Evolutionary conservation across 2,329 filamentous ascomycete species (phyloP).

Genomic region (Reticulascus tulasneorum): DNA sequence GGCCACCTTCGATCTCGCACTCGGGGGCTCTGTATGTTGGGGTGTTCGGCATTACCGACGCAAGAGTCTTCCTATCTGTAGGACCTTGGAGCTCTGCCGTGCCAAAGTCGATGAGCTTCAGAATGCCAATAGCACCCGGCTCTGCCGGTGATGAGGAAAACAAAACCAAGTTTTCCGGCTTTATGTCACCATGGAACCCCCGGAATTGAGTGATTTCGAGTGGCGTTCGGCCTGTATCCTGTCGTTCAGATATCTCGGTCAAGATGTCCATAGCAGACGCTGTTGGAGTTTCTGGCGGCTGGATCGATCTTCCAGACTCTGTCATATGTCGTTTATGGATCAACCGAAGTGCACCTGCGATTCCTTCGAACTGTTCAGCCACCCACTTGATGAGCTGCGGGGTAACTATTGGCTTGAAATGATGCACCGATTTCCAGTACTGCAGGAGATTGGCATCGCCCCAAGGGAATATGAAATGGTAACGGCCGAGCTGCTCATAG

Average conservation of each 20-base stretch:
- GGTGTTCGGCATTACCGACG: too few relatives aligned
- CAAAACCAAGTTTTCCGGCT: constrained; percentile 7
- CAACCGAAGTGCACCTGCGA: constrained; percentile 2
- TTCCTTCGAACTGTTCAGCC: constrained; percentile 9
- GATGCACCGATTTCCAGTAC: constrained; percentile 3
- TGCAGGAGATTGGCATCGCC: constrained; percentile 6
- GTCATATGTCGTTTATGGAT: too few relatives aligned
- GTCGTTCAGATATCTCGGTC: too few relatives aligned
- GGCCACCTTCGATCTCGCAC: background rate
- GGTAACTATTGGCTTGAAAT: too few relatives aligned
- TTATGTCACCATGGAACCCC: constrained; percentile 6
- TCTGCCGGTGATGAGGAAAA: too few relatives aligned
- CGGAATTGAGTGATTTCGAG: background rate
- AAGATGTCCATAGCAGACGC: too few relatives aligned
- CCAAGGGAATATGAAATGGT: constrained; percentile 15
- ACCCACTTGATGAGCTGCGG: constrained; percentile 6
- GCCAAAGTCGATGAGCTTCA: constrained; percentile 99
- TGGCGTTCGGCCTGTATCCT: too few relatives aligned
- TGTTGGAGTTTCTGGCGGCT: too few relatives aligned
- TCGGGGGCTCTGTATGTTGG: background rate
- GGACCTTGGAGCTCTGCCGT: constrained; percentile 39
- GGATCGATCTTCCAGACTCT: too few relatives aligned
- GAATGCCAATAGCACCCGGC: constrained; percentile 60
- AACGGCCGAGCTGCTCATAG: constrained; percentile 7
- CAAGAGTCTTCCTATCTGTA: background rate